These are phyloP conservation scores for Botrytis squamosa DNA, from an alignment of 2,329 filamentous ascomycete species.

Conservation along the genomic window DNA sequence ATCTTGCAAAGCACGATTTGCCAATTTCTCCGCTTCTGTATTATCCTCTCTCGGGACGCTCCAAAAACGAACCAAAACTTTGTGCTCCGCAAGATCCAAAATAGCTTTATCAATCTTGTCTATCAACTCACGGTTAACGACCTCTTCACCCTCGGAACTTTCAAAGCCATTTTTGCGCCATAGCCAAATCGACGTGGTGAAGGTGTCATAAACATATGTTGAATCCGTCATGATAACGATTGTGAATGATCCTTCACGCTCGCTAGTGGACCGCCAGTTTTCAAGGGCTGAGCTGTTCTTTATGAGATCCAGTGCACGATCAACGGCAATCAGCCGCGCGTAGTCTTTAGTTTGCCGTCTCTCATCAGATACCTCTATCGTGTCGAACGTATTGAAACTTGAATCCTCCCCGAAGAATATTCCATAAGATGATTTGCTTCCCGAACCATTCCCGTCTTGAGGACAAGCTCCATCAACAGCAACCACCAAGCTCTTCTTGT, in stretches of 20 bases:
- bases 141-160: no score
- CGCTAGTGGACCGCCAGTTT: neutral
- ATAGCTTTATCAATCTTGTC: neutral
- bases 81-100: neutral
- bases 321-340: neutral
- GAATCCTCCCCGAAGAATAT: neutral
- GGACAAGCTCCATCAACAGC: neutral
- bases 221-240: conserved; percentile 9
- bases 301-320: neutral
- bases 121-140: neutral
- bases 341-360: neutral
- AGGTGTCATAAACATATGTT: neutral
- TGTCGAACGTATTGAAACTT: neutral
- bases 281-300: neutral
- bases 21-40: neutral
- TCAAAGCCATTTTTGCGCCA: neutral
- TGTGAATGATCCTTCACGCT: neutral
- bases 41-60: neutral
- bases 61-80: neutral
- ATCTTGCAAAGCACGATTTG: neutral
- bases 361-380: neutral
- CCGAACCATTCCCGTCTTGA: neutral
- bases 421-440: neutral
- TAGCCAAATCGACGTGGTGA: neutral
- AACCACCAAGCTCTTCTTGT: neutral